Percentiles rank a stretch among this genome's conserved stretches.
phyloP scores from a whole-genome alignment of 2,329 filamentous ascomycete genomes.

The Diaporthe aspalathi region DNA sequence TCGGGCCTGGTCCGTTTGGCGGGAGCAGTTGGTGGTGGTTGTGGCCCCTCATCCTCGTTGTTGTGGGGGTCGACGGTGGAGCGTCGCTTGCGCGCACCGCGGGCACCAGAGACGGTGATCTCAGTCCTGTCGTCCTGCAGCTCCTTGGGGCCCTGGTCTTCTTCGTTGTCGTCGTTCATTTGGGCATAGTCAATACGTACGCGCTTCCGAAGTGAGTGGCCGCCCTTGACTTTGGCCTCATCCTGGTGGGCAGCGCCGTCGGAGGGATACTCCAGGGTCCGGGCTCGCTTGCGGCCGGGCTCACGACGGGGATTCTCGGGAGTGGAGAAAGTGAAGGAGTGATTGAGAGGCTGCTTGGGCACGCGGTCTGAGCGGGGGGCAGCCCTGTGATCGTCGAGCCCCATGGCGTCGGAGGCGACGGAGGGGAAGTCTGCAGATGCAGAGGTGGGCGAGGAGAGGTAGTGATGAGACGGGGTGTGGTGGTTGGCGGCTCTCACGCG shows the following conservation, averaged over 20 bases:
- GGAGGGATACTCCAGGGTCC: slow-evolving; percentile 55
- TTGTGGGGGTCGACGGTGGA: slow-evolving; percentile 21
- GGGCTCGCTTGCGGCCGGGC: slow-evolving; percentile 55
- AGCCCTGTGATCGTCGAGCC: slow-evolving; percentile 27
- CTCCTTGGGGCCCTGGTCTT: slow-evolving; percentile 38
- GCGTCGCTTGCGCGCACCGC: slow-evolving; percentile 32
- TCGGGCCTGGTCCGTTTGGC: slow-evolving; percentile 30
- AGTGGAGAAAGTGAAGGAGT: slow-evolving; percentile 53
- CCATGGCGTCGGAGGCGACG: slow-evolving; percentile 25
- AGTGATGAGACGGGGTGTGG: slow-evolving; percentile 30
- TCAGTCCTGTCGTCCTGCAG: slow-evolving; percentile 28
- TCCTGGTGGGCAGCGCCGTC: slow-evolving; percentile 53
- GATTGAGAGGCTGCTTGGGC: slow-evolving; percentile 50
- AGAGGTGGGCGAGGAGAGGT: slow-evolving; percentile 32
- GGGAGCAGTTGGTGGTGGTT: neutral
- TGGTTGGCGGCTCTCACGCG: slow-evolving; percentile 33
- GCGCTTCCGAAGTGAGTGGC: slow-evolving; percentile 68
- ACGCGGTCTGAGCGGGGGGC: slow-evolving; percentile 40
- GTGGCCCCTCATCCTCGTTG: slow-evolving; percentile 20
- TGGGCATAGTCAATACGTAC: slow-evolving; percentile 69
- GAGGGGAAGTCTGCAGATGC: slow-evolving; percentile 19
- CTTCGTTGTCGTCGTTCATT: slow-evolving; percentile 59
- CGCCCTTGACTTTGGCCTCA: slow-evolving; percentile 64
- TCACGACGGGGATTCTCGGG: slow-evolving; percentile 44
- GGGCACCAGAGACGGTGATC: slow-evolving; percentile 34